Conservation (phyloP, 768 basidiomycete genomes). For the Thelephora ganbajun region DNA sequence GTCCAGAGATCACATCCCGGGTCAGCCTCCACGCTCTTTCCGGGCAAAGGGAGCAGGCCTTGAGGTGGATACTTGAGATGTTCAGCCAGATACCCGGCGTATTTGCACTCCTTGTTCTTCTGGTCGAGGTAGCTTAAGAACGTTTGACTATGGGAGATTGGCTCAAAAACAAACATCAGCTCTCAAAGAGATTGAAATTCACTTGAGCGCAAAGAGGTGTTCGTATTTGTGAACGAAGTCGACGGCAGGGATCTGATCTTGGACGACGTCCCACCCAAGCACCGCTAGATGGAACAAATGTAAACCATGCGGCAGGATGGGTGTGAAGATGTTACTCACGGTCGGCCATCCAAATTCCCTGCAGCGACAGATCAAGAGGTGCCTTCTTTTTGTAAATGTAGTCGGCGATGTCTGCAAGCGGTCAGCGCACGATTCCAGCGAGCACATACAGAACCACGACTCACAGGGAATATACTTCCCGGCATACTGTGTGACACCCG, state of each 20-base stretch:
- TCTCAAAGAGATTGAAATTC: conserved; percentile 9
- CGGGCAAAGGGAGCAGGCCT: conserved; percentile 49
- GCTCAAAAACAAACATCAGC: neutral
- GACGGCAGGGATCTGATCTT: conserved; percentile 58
- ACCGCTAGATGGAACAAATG: neutral
- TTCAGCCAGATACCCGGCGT: conserved; percentile 44
- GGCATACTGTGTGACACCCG: conserved; percentile 36
- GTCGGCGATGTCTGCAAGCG: conserved; percentile 50
- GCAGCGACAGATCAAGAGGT: conserved; percentile 39
- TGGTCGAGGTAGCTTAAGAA: conserved; percentile 47
- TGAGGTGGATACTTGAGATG: conserved; percentile 55
- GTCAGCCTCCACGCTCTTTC: conserved; percentile 30
- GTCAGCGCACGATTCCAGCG: neutral
- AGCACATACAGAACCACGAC: conserved; percentile 18
- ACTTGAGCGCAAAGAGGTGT: conserved; percentile 65
- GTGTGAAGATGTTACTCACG: conserved; percentile 27
- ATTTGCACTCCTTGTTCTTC: conserved; percentile 41
- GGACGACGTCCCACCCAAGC: conserved; percentile 49
- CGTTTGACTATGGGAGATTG: conserved; percentile 30
- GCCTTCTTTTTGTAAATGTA: conserved; percentile 49
- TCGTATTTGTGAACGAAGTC: conserved; percentile 62
- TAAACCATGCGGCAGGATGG: neutral
- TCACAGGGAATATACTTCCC: conserved; percentile 53
- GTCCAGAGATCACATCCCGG: conserved; percentile 57
- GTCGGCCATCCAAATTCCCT: conserved; percentile 63